Conservation (phyloP, 1,139 yeast genomes). For the Suhomyces chickasaworum region DNA sequence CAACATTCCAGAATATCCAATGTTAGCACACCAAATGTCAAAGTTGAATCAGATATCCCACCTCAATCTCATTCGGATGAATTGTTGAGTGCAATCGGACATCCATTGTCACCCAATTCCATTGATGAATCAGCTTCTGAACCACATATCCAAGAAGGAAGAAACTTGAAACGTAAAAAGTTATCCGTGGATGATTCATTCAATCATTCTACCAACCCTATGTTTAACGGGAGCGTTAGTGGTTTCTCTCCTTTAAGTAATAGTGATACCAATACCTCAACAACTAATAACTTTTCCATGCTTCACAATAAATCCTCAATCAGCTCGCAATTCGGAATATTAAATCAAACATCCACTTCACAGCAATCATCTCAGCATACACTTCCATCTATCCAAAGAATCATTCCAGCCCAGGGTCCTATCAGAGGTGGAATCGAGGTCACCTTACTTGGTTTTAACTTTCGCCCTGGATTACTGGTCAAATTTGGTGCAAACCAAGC, state of each 20-base stretch:
- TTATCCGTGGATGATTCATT: slow-evolving; percentile 47
- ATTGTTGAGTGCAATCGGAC: slow-evolving; percentile 19
- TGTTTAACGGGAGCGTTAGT: slow-evolving; percentile 45
- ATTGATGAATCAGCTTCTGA: slow-evolving; percentile 70
- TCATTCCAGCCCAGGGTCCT: slow-evolving; percentile 94
- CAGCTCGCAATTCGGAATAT: slow-evolving; percentile 16
- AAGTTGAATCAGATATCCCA: slow-evolving; percentile 1
- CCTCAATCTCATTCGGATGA: slow-evolving; percentile 7
- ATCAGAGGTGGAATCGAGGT: slow-evolving; percentile 94
- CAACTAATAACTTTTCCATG: slow-evolving; percentile 21
- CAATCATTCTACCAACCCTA: slow-evolving; percentile 42
- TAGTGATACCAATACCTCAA: slow-evolving; percentile 48
- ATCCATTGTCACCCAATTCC: slow-evolving; percentile 61
- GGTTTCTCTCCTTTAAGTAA: slow-evolving; percentile 50
- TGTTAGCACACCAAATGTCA: slow-evolving; percentile 3
- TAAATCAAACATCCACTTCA: slow-evolving; percentile 16
- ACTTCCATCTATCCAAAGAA: slow-evolving; percentile 70
- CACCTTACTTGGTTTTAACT: slow-evolving; percentile 82
- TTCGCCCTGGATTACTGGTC: slow-evolving; percentile 78
- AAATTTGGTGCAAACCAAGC: slow-evolving; percentile 86
- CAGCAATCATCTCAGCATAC: slow-evolving; percentile 15
- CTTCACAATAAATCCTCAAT: slow-evolving; percentile 4
- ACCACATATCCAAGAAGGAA: slow-evolving; percentile 46
- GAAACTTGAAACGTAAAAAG: slow-evolving; percentile 46
- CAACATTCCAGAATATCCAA: slow-evolving; percentile 1